These are phyloP conservation scores for Myrica gale DNA, from an alignment of 306 rosid species.

Conservation along the genomic window DNA sequence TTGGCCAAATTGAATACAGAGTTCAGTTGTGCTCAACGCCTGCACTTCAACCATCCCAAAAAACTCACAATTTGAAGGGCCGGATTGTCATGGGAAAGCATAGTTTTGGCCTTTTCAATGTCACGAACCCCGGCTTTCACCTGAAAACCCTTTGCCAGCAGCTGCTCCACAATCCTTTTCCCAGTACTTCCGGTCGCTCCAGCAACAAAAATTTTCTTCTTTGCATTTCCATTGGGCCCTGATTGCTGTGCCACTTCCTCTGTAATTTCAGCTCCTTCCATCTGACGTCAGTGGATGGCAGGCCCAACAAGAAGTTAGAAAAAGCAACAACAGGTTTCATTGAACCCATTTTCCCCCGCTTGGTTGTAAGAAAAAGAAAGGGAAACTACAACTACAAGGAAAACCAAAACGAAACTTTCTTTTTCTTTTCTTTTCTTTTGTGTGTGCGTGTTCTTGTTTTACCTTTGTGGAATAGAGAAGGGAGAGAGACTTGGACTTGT, in stretches of 20 bases:
- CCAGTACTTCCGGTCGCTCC: constrained; percentile 97
- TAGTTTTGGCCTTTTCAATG: constrained; percentile 63
- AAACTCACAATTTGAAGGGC: constrained; percentile 73
- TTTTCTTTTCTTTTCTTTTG: background rate
- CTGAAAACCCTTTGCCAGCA: constrained; percentile 73
- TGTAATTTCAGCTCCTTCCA: constrained; percentile 64
- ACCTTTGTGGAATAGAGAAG: constrained; percentile 52
- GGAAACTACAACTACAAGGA: background rate
- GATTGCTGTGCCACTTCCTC: constrained; percentile 42
- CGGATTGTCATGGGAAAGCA: constrained; percentile 52
- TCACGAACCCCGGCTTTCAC: constrained; percentile 95
- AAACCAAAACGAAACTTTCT: background rate
- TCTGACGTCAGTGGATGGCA: constrained; percentile 35
- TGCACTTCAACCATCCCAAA: background rate
- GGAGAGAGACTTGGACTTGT: constrained; percentile 34
- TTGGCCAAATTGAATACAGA: constrained; percentile 3
- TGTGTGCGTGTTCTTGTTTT: background rate
- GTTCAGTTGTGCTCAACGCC: constrained; percentile 2
- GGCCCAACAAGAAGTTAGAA: background rate
- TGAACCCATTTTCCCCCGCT: background rate
- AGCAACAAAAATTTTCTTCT: constrained; percentile 82
- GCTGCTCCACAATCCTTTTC: constrained; percentile 79
- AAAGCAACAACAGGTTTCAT: background rate
- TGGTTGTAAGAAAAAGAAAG: background rate
- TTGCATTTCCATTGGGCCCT: constrained; percentile 32